phyloP scores from a whole-genome alignment of 1,139 yeast genomes.

The Yamadazyma sp. region DNA sequence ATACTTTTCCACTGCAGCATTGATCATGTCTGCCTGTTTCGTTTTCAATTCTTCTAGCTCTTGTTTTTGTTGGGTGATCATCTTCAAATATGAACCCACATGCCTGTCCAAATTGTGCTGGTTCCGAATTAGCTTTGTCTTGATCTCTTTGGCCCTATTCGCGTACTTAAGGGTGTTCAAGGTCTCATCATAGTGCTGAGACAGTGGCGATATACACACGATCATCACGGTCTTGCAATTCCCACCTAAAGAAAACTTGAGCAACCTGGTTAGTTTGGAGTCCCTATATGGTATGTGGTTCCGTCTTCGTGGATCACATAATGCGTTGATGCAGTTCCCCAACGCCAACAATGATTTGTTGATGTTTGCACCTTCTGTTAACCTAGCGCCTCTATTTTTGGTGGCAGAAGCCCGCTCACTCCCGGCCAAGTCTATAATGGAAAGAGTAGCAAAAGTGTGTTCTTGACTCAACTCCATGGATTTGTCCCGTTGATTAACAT shows the following conservation, averaged over 20 bases:
- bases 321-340: constrained; percentile 92
- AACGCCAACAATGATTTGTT: constrained; percentile 83
- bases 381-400: constrained; percentile 72
- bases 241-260: constrained; percentile 91
- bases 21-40: constrained; percentile 50
- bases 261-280: constrained; percentile 79
- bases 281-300: constrained; percentile 89
- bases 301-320: constrained; percentile 68
- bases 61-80: constrained; percentile 79
- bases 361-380: constrained; percentile 90
- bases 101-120: constrained; percentile 79
- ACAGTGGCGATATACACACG: constrained; percentile 87
- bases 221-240: constrained; percentile 95
- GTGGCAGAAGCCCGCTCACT: constrained; percentile 94
- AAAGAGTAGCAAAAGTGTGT: constrained; percentile 75
- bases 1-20: constrained; percentile 31
- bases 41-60: constrained; percentile 71
- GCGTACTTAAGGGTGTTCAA: constrained; percentile 88
- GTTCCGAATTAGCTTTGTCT: constrained; percentile 75
- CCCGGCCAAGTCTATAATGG: constrained; percentile 91
- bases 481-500: constrained; percentile 61
- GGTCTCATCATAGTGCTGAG: constrained; percentile 87
- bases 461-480: constrained; percentile 66
- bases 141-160: constrained; percentile 85
- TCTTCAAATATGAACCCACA: constrained; percentile 82